A percentile compares a stretch with the other conserved stretches of the same genome.
These are phyloP conservation scores for Cordyceps tenuipes DNA, from an alignment of 2,329 filamentous ascomycete genomes.

Conservation along the genomic window DNA sequence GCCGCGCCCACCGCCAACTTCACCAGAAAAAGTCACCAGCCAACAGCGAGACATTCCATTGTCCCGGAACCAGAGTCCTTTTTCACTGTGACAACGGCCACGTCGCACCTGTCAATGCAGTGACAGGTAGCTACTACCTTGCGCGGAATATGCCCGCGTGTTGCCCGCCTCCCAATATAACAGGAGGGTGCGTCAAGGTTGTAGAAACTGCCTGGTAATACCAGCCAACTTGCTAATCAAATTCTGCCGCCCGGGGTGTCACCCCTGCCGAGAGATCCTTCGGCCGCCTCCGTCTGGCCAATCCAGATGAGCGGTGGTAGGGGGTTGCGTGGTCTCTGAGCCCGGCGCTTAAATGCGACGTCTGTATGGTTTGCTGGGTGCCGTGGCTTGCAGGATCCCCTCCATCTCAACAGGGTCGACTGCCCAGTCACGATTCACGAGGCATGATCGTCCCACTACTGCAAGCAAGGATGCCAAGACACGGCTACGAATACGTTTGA, in stretches of 20 bases:
- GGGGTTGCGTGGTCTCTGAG: background rate
- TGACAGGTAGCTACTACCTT: background rate
- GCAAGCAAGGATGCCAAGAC: background rate
- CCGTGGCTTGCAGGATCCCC: conserved; percentile 1
- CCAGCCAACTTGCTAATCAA: no score
- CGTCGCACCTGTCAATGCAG: background rate
- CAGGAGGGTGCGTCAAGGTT: no score
- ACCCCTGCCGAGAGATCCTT: no score
- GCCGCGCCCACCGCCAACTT: background rate
- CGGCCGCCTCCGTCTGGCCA: background rate
- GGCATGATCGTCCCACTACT: background rate
- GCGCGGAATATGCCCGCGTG: background rate
- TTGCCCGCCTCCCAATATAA: background rate
- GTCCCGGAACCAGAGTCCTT: background rate
- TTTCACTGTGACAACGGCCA: background rate
- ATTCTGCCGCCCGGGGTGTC: no score
- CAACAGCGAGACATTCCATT: conserved; percentile 3
- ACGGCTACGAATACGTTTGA: no score
- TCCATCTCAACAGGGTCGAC: background rate
- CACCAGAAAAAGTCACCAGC: background rate
- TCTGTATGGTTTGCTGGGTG: conserved; percentile 1
- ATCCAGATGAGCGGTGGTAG: background rate
- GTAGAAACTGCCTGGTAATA: no score
- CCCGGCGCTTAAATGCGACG: conserved; percentile 1
- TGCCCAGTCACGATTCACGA: conserved; percentile 1